Evolutionary conservation across 345 rosid species (phyloP), one percentile per base, ranked within the genome.

Genomic region (Populus deltoides): DNA sequence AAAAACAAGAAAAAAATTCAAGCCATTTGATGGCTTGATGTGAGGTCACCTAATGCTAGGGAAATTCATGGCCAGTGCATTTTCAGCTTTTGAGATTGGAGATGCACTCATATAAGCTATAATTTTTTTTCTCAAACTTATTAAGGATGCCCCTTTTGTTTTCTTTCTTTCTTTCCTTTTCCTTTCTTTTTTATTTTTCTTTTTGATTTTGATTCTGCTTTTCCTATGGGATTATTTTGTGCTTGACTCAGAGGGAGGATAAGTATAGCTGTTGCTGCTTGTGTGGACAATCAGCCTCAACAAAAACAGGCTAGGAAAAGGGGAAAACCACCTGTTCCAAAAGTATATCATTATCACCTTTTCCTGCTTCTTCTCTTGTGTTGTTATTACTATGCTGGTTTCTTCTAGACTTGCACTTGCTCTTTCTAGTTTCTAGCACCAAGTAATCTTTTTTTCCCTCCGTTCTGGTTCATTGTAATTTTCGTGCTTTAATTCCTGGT

Each of bases 251-350:
- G 97, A 83, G 99, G 98, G 86, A 88, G 99, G 76, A 88, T 89
- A 74, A 93, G 99, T 80, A 87, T 96, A 72, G 97, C 93, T n/a
- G 91, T 87, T 57, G 83, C 75, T 35, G 91, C 92, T 74, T 87
- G 85, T 76, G 84, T 85, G 33, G 80, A 85, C 77, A 83, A 83
- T 70, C 85, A 66, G 66, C 88, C 90, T 66, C 88, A 84, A 77
- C 76, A 78, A 76, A 85, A 84, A 86, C 91, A 90, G 72, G 86
- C 85, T 22, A 88, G 70, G 73, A 87, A 91, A 85, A 89, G 79
- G 69, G 92, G 86, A 22, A 96, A 87, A 72, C 97, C 94, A 0
- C 79, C 94, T 71, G 78, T 90, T 86, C 97, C 92, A 7, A 93
- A 86, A 81, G 97, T 93, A 86, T 24, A 33, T 24, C 27, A 20